phyloP scores from a whole-genome alignment of 2,329 filamentous ascomycete genomes.

The Hortaea werneckii region DNA sequence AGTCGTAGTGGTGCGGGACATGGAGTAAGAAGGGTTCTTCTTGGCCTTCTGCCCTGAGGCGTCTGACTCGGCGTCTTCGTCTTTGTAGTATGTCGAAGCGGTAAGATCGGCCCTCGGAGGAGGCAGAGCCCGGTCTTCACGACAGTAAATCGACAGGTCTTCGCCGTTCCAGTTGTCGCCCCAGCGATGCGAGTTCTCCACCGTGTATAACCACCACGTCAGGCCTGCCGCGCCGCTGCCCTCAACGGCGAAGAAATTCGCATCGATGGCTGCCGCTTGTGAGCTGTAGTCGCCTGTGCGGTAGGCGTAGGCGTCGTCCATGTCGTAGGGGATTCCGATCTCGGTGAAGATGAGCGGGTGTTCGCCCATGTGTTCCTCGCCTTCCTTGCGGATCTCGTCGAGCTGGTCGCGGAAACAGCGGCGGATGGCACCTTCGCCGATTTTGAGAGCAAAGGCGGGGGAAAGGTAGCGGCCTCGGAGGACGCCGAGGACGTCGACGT shows the following conservation, averaged over 20 bases:
- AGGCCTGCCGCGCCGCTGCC: slow-evolving; percentile 75
- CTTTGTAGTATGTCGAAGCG: neutral
- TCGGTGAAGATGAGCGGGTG: slow-evolving; percentile 88
- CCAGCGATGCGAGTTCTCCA: slow-evolving; percentile 73
- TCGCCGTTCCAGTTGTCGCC: slow-evolving; percentile 98
- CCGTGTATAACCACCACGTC: slow-evolving; percentile 79
- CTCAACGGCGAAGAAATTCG: slow-evolving; percentile 89
- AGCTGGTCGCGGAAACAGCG: slow-evolving; percentile 90
- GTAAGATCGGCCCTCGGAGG: slow-evolving; percentile 29
- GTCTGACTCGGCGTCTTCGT: slow-evolving; percentile 39
- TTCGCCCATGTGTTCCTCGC: slow-evolving; percentile 74
- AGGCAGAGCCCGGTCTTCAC: slow-evolving; percentile 62
- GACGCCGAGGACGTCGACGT: slow-evolving; percentile 89
- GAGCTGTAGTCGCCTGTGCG: slow-evolving; percentile 91
- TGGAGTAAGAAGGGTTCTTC: slow-evolving; percentile 44
- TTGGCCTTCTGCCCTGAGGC: slow-evolving; percentile 11
- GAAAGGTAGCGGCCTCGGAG: slow-evolving; percentile 79
- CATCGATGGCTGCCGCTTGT: slow-evolving; percentile 85
- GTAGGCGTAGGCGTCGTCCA: slow-evolving; percentile 95
- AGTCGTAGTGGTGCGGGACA: slow-evolving; percentile 51
- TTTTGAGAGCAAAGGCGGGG: slow-evolving; percentile 82
- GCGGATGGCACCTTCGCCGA: slow-evolving; percentile 86
- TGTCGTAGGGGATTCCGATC: slow-evolving; percentile 96
- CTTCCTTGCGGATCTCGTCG: slow-evolving; percentile 71
- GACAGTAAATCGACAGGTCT: slow-evolving; percentile 80